Percentiles rank a stretch among this genome's conserved stretches.
These are phyloP conservation scores for Chlorella sp. DNA, from an alignment of 139 green algal species.

Conservation along the genomic window DNA sequence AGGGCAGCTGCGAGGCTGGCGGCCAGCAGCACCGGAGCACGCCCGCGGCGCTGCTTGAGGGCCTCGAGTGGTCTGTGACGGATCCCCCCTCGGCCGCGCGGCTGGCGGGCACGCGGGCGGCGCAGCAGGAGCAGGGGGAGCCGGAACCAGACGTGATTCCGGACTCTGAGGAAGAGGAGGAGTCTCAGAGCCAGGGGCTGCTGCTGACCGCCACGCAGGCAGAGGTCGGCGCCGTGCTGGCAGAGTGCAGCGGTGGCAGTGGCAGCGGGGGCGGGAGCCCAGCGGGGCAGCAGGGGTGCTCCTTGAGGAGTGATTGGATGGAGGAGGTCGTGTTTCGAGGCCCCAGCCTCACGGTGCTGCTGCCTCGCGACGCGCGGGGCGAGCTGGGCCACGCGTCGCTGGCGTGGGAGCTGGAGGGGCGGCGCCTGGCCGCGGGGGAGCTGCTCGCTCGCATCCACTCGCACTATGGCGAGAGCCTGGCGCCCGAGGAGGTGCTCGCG, in stretches of 20 bases:
- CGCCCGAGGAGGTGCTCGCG: conserved; percentile 14
- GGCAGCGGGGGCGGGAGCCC: not conserved
- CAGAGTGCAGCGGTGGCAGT: not conserved
- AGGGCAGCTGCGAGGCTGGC: not conserved
- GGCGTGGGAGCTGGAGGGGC: not conserved
- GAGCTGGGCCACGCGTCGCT: conserved; percentile 18
- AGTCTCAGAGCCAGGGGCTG: not conserved
- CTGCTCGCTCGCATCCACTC: conserved; percentile 18
- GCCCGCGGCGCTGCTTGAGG: conserved; percentile 19
- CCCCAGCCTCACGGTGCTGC: conserved; percentile 26
- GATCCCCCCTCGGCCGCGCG: not conserved
- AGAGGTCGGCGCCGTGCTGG: not conserved
- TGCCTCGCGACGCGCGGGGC: conserved; percentile 26
- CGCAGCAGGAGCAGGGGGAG: not conserved
- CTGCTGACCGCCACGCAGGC: conserved; percentile 18
- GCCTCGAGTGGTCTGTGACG: conserved; percentile 23
- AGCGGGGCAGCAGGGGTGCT: not conserved
- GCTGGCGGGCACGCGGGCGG: not conserved
- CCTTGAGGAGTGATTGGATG: not conserved
- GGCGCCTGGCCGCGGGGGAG: not conserved
- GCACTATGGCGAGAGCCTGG: conserved; percentile 1
- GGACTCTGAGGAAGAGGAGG: conserved; percentile 21
- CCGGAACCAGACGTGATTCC: not conserved
- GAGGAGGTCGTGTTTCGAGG: conserved; percentile 1
- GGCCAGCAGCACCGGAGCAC: not conserved